Base-by-base conservation (phyloP, 768 basidiomycete genomes). In the Galerina sulciceps region DNA sequence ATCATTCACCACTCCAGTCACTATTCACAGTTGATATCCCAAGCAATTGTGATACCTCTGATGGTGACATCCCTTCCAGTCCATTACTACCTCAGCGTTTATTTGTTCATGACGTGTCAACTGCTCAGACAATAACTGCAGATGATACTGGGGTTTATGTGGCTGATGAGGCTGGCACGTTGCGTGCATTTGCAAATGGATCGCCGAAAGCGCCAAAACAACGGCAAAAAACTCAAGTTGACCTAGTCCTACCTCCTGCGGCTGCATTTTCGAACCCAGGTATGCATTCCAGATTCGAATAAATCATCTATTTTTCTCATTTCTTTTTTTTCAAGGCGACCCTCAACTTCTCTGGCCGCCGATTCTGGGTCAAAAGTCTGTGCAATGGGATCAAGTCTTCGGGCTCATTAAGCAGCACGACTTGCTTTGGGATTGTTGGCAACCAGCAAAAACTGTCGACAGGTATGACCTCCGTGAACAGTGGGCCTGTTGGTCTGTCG, bases 371-470 rank as follows among this genome's bases (percentile, higher is more conserved):
- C 63, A 67, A 41, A 55, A 54, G 18, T 69, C 66, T 2, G 57
- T 66, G 26, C 50, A 37, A 9, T 72, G 68, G 68, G 46, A 58
- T 3, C 54, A 69, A 9, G 64, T 73, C 10, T 73, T 71, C 40
- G 15, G 18, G 1, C 49, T 62, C 1, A 63, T 73, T 10, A 51
- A 62, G 48, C 68, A 53, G 15, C 67, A 68, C 0, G 52, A 68
- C 14, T 37, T 66, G 2, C 62, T 68, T 11, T 72, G 71, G 71
- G 65, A 64, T 0, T 49, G 50, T 15, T 73, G 69, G 71, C 51
- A 61, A 9, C 72, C 71, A 6, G 57, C 36, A 4, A 67, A 66
- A 53, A 53, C 66, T 1, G 55, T 73, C 0, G 58, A 73, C 22
- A 50, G 63, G 22, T 66, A 59, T 43, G 53, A 36, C 14, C 38